phyloP scores from a whole-genome alignment of 176 grass and related monocot species.

The Zoysia pacifica region DNA sequence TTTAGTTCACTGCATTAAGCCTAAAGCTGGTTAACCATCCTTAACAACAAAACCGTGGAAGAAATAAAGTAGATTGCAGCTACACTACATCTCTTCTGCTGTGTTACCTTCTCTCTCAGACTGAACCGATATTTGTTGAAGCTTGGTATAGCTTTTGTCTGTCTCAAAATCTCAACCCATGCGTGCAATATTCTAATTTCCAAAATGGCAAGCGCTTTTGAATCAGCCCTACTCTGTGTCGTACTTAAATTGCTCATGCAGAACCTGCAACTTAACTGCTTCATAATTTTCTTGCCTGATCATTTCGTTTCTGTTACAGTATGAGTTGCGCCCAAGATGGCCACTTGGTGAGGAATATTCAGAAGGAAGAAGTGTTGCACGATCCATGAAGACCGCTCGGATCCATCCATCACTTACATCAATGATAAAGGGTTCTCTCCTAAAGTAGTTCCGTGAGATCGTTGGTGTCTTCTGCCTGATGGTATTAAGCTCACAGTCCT shows the following conservation, averaged over 20 bases:
- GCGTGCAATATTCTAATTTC: neutral
- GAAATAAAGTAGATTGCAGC: neutral
- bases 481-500: neutral
- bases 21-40: neutral
- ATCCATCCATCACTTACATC: constrained; percentile 87
- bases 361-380: constrained; percentile 65
- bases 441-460: constrained; percentile 30
- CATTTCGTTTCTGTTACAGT: constrained; percentile 47
- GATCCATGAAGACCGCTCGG: constrained; percentile 78
- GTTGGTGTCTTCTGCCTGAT: neutral
- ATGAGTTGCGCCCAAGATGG: constrained; percentile 85
- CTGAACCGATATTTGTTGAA: too few relatives aligned
- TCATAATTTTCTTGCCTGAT: neutral
- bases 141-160: too few relatives aligned
- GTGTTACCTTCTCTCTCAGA: neutral
- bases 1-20: neutral
- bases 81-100: neutral
- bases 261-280: neutral
- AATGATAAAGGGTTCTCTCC: constrained; percentile 69
- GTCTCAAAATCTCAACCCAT: neutral
- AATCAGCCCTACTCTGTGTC: neutral
- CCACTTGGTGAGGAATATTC: constrained; percentile 87
- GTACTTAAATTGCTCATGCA: neutral
- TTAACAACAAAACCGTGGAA: neutral
- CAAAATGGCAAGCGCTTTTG: neutral